phyloP scores from a whole-genome alignment of 495 filamentous ascomycete species.

The Annulohypoxylon maeteangense region DNA sequence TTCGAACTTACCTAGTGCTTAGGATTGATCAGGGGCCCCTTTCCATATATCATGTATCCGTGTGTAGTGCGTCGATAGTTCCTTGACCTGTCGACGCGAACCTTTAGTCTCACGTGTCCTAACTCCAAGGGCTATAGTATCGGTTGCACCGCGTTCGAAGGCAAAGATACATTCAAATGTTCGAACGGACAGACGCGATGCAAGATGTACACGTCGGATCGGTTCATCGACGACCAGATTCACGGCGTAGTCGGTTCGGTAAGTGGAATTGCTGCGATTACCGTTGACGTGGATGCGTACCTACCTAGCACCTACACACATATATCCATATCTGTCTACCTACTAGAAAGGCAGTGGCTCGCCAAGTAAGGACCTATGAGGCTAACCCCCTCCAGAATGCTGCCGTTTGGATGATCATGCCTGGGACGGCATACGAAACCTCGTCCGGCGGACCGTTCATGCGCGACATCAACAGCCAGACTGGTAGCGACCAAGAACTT shows the following conservation, averaged over 20 bases:
- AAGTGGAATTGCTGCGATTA: not conserved
- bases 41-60: not conserved
- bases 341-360: too few species aligned
- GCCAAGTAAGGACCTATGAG: too few species aligned
- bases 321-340: too few species aligned
- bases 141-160: conserved; percentile 62
- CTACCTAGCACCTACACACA: too few species aligned
- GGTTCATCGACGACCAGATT: conserved; percentile 69
- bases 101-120: not conserved
- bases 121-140: conserved; percentile 23
- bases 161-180: conserved; percentile 66
- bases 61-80: too few species aligned
- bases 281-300: not conserved
- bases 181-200: conserved; percentile 66
- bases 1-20: not conserved
- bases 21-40: too few species aligned
- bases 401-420: conserved; percentile 59
- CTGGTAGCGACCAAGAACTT: conserved; percentile 63
- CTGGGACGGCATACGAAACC: conserved; percentile 53
- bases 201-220: conserved; percentile 71
- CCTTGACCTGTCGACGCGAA: too few species aligned
- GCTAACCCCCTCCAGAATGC: conserved; percentile 40
- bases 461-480: conserved; percentile 70
- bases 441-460: conserved; percentile 64
- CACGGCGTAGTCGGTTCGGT: conserved; percentile 59